These are phyloP conservation scores for Aspergillus caelatus DNA, from an alignment of 2,329 filamentous ascomycete species.

Conservation along the genomic window DNA sequence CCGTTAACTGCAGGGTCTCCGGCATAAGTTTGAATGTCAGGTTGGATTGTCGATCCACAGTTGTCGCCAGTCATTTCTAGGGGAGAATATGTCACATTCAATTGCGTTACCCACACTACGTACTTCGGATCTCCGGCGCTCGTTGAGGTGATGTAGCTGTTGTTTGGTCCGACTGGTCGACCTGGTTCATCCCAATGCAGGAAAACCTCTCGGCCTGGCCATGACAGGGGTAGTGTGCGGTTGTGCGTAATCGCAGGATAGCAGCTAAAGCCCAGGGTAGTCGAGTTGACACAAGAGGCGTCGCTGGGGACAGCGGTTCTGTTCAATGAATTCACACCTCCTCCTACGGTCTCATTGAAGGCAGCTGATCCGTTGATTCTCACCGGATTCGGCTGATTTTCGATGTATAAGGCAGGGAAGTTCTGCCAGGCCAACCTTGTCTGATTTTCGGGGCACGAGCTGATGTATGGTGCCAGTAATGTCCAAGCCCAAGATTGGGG, in stretches of 20 bases:
- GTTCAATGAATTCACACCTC: constrained; percentile 45
- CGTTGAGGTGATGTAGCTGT: constrained; percentile 72
- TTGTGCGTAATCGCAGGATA: constrained; percentile 67
- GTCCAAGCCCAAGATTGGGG: constrained; percentile 87
- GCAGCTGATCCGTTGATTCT: constrained; percentile 65
- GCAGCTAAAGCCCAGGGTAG: too few relatives aligned
- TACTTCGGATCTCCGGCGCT: constrained; percentile 62
- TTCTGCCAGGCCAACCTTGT: constrained; percentile 84
- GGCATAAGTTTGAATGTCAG: constrained; percentile 67
- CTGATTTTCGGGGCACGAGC: constrained; percentile 70
- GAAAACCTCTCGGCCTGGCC: constrained; percentile 70
- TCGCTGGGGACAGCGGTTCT: too few relatives aligned
- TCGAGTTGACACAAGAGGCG: too few relatives aligned
- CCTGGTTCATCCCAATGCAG: constrained; percentile 74
- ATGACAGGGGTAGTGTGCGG: constrained; percentile 70
- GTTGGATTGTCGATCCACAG: constrained; percentile 71
- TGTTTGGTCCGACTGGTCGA: constrained; percentile 73
- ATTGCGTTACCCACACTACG: constrained; percentile 75
- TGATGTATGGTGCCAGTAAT: constrained; percentile 78
- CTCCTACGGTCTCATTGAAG: constrained; percentile 62
- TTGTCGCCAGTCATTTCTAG: constrained; percentile 56
- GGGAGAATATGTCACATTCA: constrained; percentile 72
- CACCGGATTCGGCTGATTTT: constrained; percentile 77
- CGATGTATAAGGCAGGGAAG: constrained; percentile 70
- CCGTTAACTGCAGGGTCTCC: constrained; percentile 72